These are phyloP conservation scores for Entomortierella parvispora DNA, from an alignment of 192 early-diverging fungal genomes.

Conservation along the genomic window DNA sequence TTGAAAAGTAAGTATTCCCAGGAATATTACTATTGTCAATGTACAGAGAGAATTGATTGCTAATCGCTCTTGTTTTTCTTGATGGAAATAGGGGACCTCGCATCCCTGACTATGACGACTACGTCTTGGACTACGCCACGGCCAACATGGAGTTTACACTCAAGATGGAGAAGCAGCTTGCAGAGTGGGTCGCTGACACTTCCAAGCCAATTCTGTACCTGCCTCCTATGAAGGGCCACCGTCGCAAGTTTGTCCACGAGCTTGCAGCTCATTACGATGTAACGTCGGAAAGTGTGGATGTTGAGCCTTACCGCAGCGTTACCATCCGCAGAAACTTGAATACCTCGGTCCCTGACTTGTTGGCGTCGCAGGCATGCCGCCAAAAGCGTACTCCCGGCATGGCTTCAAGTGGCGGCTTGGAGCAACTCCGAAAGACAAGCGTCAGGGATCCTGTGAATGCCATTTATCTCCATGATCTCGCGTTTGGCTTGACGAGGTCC, in stretches of 20 bases:
- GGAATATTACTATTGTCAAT: too few relatives aligned
- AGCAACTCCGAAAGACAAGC: conserved; percentile 49
- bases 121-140: conserved; percentile 75
- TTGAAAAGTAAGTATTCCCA: conserved; percentile 35
- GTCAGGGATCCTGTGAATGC: conserved; percentile 68
- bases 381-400: conserved; percentile 40
- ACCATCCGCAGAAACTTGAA: conserved; percentile 62
- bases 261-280: conserved; percentile 81
- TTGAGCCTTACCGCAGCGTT: conserved; percentile 78
- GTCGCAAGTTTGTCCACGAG: conserved; percentile 77
- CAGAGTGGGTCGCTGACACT: conserved; percentile 73
- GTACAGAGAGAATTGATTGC: neutral
- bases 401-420: conserved; percentile 16
- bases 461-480: conserved; percentile 61
- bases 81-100: conserved; percentile 14
- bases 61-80: neutral
- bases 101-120: conserved; percentile 62
- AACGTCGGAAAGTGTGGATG: conserved; percentile 80
- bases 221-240: conserved; percentile 70
- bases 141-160: conserved; percentile 72
- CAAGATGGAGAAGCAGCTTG: conserved; percentile 72
- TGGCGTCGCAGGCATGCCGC: conserved; percentile 51
- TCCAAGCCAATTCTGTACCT: conserved; percentile 67
- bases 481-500: conserved; percentile 59
- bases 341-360: conserved; percentile 33